phyloP scores from a whole-genome alignment of 768 basidiomycete genomes.

The Tylopilus vinaceipallidus region DNA sequence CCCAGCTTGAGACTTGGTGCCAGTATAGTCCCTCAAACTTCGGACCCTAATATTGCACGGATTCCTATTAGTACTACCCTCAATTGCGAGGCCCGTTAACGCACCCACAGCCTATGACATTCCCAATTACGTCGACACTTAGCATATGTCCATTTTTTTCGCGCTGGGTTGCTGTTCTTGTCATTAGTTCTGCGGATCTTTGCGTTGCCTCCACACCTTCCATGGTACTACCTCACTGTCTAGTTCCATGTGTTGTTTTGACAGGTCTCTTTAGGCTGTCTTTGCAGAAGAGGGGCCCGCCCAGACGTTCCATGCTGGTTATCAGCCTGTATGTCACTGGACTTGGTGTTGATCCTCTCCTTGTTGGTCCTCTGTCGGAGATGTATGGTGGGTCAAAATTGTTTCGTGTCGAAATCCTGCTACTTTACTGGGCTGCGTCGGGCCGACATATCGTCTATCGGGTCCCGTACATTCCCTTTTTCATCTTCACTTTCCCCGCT shows the following conservation, averaged over 20 bases:
- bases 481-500: constrained; percentile 65
- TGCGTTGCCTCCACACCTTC: constrained; percentile 58
- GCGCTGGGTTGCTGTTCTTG: constrained; percentile 49
- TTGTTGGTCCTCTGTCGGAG: constrained; percentile 45
- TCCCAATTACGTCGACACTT: too few species aligned
- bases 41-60: too few species aligned
- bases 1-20: too few species aligned
- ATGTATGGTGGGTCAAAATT: constrained; percentile 23
- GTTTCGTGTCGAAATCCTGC: neutral
- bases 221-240: constrained; percentile 38
- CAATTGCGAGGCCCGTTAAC: too few species aligned
- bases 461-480: constrained; percentile 57
- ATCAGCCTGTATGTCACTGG: constrained; percentile 46
- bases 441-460: constrained; percentile 66
- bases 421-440: constrained; percentile 13
- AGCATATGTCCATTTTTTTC: constrained; percentile 36
- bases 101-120: too few species aligned
- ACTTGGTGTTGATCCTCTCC: constrained; percentile 33
- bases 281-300: constrained; percentile 63
- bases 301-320: constrained; percentile 46
- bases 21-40: too few species aligned
- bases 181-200: constrained; percentile 46
- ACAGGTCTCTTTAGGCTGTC: constrained; percentile 41
- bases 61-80: too few species aligned
- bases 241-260: neutral